Percentiles rank a stretch among this genome's conserved stretches.
Evolutionary conservation across 208 protist genomes (phyloP).

Genomic region (Wallacemonas sp.): DNA sequence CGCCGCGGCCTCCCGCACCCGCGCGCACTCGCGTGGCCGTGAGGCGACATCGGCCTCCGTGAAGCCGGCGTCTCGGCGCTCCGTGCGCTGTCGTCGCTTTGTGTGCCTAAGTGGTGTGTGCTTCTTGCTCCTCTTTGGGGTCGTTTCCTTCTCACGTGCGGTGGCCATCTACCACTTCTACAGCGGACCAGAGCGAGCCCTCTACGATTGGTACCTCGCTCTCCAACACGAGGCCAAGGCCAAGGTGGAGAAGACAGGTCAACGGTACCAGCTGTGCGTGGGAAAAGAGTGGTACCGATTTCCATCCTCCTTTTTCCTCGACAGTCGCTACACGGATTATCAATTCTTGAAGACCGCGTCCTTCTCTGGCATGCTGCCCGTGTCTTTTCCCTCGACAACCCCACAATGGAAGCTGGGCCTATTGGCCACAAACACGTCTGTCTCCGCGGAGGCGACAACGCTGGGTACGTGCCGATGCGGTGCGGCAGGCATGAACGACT

Average conservation of each 20-base stretch:
- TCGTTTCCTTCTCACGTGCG: conserved; percentile 64
- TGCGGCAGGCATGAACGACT: conserved; percentile 40
- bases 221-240: conserved; percentile 30
- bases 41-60: no score
- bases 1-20: not conserved
- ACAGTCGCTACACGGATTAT: conserved; percentile 29
- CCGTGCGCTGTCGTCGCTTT: not conserved
- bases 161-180: conserved; percentile 75
- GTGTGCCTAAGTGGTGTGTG: conserved; percentile 7
- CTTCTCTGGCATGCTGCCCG: conserved; percentile 43
- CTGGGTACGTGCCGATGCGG: conserved; percentile 45
- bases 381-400: conserved; percentile 24
- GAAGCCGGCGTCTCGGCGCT: no score
- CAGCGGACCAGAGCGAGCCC: conserved; percentile 60
- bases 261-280: conserved; percentile 78
- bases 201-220: conserved; percentile 61
- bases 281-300: conserved; percentile 96
- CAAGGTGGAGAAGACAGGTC: conserved; percentile 6
- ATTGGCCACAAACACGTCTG: no score
- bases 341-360: conserved; percentile 39
- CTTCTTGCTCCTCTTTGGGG: conserved; percentile 48
- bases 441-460: not conserved
- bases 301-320: conserved; percentile 92
- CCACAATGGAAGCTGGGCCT: not conserved
- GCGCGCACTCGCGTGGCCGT: no score